phyloP scores from a whole-genome alignment of 345 rosid species.

The Stellera chamaejasme region DNA sequence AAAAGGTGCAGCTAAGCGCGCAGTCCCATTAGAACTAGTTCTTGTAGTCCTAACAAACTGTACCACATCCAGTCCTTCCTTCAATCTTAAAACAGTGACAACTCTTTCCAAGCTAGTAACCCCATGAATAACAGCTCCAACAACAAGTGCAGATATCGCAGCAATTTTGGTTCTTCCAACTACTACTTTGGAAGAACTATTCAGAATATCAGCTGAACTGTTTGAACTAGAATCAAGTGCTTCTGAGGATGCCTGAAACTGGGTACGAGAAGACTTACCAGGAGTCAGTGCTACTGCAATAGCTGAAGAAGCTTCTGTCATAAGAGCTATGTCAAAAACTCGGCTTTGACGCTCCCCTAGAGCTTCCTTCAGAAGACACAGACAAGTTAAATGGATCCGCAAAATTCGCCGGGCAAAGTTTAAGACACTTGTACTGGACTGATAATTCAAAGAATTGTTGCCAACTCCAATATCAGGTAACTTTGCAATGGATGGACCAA shows the following conservation, averaged over 20 bases:
- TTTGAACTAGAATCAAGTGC: constrained; percentile 48
- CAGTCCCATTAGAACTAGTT: constrained; percentile 78
- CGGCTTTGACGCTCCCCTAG: constrained; percentile 97
- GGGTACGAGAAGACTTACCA: constrained; percentile 77
- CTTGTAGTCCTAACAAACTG: constrained; percentile 67
- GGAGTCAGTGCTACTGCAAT: constrained; percentile 58
- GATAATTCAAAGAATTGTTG: constrained; percentile 38
- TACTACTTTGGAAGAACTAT: constrained; percentile 34
- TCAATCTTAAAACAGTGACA: constrained; percentile 71
- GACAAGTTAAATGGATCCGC: constrained; percentile 72
- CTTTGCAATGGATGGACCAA: constrained; percentile 56
- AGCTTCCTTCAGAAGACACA: constrained; percentile 83
- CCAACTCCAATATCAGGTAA: constrained; percentile 60
- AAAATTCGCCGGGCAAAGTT: constrained; percentile 58
- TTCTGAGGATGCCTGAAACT: constrained; percentile 72
- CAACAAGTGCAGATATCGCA: constrained; percentile 78
- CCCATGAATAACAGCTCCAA: constrained; percentile 84
- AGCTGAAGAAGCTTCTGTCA: constrained; percentile 77
- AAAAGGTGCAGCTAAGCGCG: constrained; percentile 48
- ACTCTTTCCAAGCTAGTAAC: constrained; percentile 92
- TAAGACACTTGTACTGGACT: constrained; percentile 36
- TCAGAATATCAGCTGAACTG: constrained; percentile 34
- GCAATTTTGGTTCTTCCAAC: constrained; percentile 49
- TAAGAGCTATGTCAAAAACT: constrained; percentile 95
- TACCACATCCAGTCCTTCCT: constrained; percentile 78